A percentile compares a stretch with the other conserved stretches of the same genome.
Evolutionary conservation across 441 rosid species (phyloP).

Genomic region (Eruca vesicaria): DNA sequence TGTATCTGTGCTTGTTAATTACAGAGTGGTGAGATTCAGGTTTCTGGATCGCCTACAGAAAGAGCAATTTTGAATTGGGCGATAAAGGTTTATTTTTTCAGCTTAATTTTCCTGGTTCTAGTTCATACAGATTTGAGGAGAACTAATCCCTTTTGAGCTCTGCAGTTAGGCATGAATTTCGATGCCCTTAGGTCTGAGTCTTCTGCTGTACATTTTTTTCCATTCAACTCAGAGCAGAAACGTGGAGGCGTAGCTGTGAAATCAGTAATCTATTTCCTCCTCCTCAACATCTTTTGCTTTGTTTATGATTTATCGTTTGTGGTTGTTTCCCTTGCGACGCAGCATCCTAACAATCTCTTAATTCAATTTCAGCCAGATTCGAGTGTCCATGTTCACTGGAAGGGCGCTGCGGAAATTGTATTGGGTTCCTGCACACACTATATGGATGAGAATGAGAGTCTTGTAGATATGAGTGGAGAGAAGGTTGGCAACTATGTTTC

Average conservation of each 20-base stretch:
- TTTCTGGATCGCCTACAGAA: constrained; percentile 98
- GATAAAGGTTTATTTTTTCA: constrained; percentile 56
- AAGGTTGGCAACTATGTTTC: constrained; percentile 48
- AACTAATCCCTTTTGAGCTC: constrained; percentile 23
- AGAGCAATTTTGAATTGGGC: constrained; percentile 36
- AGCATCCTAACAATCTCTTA: background rate
- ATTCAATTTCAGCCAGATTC: constrained; percentile 53
- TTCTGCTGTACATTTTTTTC: constrained; percentile 69
- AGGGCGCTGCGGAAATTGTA: constrained; percentile 98
- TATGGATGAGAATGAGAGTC: constrained; percentile 47
- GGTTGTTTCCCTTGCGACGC: background rate
- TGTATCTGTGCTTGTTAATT: constrained; percentile 25
- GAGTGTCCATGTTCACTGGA: constrained; percentile 87
- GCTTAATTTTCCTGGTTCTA: constrained; percentile 10
- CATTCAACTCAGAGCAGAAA: constrained; percentile 96
- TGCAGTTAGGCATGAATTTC: constrained; percentile 91
- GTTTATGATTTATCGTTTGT: background rate
- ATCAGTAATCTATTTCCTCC: constrained; percentile 47
- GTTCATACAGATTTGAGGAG: background rate
- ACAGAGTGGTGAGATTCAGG: constrained; percentile 77
- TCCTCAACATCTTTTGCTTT: background rate
- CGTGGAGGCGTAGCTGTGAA: constrained; percentile 87
- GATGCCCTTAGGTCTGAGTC: constrained; percentile 57
- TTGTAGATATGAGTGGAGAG: constrained; percentile 53
- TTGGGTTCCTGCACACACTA: constrained; percentile 65